Base-by-base conservation (phyloP, 176 grass and related monocot species). In the Eragrostis curvula region DNA sequence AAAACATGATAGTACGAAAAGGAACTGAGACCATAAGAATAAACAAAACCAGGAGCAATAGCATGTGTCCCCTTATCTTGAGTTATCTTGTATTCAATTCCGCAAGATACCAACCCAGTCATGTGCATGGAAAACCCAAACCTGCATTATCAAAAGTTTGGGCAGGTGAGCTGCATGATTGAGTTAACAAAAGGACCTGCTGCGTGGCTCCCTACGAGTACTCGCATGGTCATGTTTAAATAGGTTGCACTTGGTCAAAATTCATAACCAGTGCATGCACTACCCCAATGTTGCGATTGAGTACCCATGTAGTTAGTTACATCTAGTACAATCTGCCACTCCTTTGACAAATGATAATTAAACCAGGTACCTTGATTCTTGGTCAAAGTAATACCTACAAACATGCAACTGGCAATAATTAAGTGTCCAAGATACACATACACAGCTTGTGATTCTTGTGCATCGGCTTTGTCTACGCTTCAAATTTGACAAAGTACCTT, bases 61-160 rank as follows among this genome's bases (percentile, higher is more conserved):
- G 32, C 88, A 90, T 86, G 68, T 84, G 81, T 59, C 72, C 85
- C 65, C 85, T 84, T 87, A 78, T 85, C 85, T 85, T 68, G 45
- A 84, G 83, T 73, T 86, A 83, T 86, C 88, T 46, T 55, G 86
- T 88, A 85, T 82, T 85, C 78, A 83, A 92, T 83, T 83, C 79
- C 68, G n/a, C 52, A 75, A 73, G 83, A 92, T 88, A 79, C 86
- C 86, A 74, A 49, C 78, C 79, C 82, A 75, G 85, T 92, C 68
- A 83, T 88, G 82, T 88, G 67, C 78, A 57, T 88, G 79, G 79
- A 66, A 78, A 85, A 84, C 78, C 76, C 62, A 92, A 79, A 83
- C 88, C 74, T 29, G 47, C 74, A 86, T 83, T 74, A 79, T 65
- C 57, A 82, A 88, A 85, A 88, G 73, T 68, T 82, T 43, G 85